These are phyloP conservation scores for Pyracantha coccinea DNA, from an alignment of 331 rosid genomes.

Conservation along the genomic window DNA sequence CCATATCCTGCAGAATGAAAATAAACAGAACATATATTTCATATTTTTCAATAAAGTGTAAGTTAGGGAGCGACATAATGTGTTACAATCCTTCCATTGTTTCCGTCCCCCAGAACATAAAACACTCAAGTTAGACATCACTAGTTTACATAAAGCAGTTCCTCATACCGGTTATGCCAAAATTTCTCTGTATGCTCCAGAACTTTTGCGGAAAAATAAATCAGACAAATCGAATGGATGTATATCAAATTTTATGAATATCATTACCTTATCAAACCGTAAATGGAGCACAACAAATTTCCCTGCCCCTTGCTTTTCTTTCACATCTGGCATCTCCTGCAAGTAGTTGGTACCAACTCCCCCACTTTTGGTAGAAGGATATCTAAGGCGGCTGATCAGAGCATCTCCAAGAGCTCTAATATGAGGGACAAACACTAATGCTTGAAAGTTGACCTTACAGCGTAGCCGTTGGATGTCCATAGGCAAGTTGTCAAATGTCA, in stretches of 20 bases:
- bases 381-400: slow-evolving; percentile 60
- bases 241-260: neutral
- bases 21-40: neutral
- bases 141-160: neutral
- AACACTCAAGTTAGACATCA: neutral
- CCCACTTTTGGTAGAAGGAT: slow-evolving; percentile 33
- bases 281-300: slow-evolving; percentile 83
- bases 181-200: neutral
- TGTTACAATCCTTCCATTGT: neutral
- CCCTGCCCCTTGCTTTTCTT: slow-evolving; percentile 30
- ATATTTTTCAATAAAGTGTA: neutral
- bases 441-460: slow-evolving; percentile 83
- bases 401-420: slow-evolving; percentile 77
- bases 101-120: neutral
- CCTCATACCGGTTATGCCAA: neutral
- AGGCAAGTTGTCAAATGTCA: slow-evolving; percentile 78
- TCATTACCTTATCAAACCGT: slow-evolving; percentile 76
- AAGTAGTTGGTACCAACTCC: slow-evolving; percentile 35
- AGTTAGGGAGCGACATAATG: neutral
- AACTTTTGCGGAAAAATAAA: neutral
- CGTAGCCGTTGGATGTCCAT: slow-evolving; percentile 74
- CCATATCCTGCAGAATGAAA: slow-evolving; percentile 65
- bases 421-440: slow-evolving; percentile 75
- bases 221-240: neutral
- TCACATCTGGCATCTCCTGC: slow-evolving; percentile 34